Base-by-base conservation (phyloP, 805 yeast genomes). In the Suhomyces pyralidae region DNA sequence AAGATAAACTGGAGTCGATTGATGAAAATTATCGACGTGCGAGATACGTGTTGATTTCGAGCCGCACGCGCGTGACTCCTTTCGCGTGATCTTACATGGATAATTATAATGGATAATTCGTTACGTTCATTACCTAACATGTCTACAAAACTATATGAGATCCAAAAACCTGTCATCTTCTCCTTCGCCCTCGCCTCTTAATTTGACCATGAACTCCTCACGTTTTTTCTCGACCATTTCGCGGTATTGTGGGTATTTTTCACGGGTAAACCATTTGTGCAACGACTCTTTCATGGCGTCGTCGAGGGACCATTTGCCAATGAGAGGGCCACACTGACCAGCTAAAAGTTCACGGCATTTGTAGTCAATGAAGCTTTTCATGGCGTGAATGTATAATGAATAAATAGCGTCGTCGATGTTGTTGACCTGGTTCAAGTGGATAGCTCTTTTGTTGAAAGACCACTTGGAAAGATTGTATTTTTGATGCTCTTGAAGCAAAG, bases 221-320 rank as follows among this genome's bases (percentile, higher is more conserved):
- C 69, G 56, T 51, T 61, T 61, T 42, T 55, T 57, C 40, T 66
- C 70, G 38, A 64, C 53, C 53, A 59, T 57, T 28, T 61, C 58
- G 46, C 56, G 50, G 51, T 63, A 71, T 19, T 53, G 54, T 10
- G 63, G 63, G 38, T 55, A 36, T 47, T 60, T 58, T 15, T 63
- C 57, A 3, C 40, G 32, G 12, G 34, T 54, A 44, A 58, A 62
- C 70, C 70, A 71, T 4, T 22, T 43, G 9, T 47, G 48, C 38
- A 71, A 53, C 8, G 52, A 45, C n/a, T 52, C 46, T 9, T 51
- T 55, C 78, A 74, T 74, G 24, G 46, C 45, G 1, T 54, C 51
- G 55, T 69, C 65, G 10, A 75, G 54, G 5, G 68, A 48, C 80
- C 80, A 75, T 58, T 73, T 67, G n/a, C 62, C 57, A 12, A 71